A percentile compares a stretch with the other conserved stretches of the same genome.
phyloP scores from a whole-genome alignment of 495 filamentous ascomycete genomes.

The Durotheca rogersii region DNA sequence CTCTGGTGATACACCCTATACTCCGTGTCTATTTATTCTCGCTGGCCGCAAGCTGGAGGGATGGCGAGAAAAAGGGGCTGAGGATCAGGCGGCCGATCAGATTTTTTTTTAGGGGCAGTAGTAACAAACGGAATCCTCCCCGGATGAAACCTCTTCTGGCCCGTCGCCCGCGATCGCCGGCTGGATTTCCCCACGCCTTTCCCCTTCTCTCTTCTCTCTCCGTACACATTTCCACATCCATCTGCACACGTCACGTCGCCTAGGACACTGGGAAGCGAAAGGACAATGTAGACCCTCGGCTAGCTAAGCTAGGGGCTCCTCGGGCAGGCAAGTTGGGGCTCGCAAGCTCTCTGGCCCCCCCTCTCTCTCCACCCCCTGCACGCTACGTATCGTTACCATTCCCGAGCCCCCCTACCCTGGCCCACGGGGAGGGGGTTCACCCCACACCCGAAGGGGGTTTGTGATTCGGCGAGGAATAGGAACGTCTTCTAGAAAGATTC shows the following conservation, averaged over 20 bases:
- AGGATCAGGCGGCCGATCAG: neutral
- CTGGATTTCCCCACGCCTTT: too few species aligned
- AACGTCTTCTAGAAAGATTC: conserved; percentile 29
- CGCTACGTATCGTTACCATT: conserved; percentile 20
- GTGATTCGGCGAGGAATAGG: neutral
- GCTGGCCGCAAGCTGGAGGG: neutral
- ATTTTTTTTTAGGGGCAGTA: too few species aligned
- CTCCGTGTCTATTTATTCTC: neutral
- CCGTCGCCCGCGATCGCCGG: too few species aligned
- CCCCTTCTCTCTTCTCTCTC: too few species aligned
- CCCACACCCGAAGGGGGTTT: conserved; percentile 14
- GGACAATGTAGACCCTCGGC: too few species aligned
- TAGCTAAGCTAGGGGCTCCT: too few species aligned
- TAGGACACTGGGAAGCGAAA: too few species aligned
- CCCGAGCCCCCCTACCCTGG: conserved; percentile 13
- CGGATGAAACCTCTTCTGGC: too few species aligned
- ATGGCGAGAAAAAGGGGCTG: neutral
- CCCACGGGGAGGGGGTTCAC: conserved; percentile 2
- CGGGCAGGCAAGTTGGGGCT: conserved; percentile 9
- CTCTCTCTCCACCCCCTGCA: too few species aligned
- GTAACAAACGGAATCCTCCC: too few species aligned
- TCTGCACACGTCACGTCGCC: too few species aligned
- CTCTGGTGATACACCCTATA: neutral
- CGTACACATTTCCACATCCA: too few species aligned
- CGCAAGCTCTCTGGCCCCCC: conserved; percentile 1